Evolutionary conservation across 2,329 filamentous ascomycete genomes (phyloP).

Genomic region (Neofusicoccum kwambonambiense): DNA sequence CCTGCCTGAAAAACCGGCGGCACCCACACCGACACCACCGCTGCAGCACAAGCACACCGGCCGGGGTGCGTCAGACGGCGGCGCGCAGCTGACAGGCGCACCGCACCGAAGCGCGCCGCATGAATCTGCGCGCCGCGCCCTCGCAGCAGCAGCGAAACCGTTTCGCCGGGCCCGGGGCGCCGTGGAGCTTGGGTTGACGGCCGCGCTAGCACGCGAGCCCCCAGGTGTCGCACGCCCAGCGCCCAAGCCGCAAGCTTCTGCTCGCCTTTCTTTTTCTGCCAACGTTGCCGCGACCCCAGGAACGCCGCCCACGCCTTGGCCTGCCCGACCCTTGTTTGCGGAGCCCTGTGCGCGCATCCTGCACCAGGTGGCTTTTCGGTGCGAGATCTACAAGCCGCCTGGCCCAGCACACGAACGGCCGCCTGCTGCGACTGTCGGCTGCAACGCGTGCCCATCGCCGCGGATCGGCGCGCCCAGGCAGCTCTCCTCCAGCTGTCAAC

Average conservation of each 20-base stretch:
- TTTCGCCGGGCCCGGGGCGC: slow-evolving; percentile 10
- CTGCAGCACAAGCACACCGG: not conserved
- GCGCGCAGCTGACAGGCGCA: slow-evolving; percentile 9
- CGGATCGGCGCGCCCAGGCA: slow-evolving; percentile 8
- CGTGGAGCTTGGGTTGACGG: slow-evolving; percentile 8
- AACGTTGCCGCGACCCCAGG: slow-evolving; percentile 14
- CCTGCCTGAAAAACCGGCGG: too few species aligned
- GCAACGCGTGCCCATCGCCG: slow-evolving; percentile 4
- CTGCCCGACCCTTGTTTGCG: slow-evolving; percentile 13
- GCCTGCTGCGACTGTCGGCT: slow-evolving; percentile 6
- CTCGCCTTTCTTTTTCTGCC: slow-evolving; percentile 14
- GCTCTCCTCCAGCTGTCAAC: not conserved
- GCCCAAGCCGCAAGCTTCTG: not conserved
- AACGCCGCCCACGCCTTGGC: slow-evolving; percentile 11
- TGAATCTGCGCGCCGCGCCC: slow-evolving; percentile 12
- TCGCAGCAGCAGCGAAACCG: slow-evolving; percentile 12
- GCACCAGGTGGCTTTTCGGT: slow-evolving; percentile 10
- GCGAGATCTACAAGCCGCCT: slow-evolving; percentile 3
- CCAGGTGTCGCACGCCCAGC: not conserved
- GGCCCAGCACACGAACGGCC: slow-evolving; percentile 6
- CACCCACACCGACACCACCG: not conserved
- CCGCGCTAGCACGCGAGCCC: slow-evolving; percentile 4
- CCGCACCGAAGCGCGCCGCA: not conserved
- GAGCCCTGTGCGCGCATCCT: slow-evolving; percentile 10
- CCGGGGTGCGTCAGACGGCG: not conserved